Conservation (phyloP, 257 asterid genomes). For the Solanum gandarillasii region DNA sequence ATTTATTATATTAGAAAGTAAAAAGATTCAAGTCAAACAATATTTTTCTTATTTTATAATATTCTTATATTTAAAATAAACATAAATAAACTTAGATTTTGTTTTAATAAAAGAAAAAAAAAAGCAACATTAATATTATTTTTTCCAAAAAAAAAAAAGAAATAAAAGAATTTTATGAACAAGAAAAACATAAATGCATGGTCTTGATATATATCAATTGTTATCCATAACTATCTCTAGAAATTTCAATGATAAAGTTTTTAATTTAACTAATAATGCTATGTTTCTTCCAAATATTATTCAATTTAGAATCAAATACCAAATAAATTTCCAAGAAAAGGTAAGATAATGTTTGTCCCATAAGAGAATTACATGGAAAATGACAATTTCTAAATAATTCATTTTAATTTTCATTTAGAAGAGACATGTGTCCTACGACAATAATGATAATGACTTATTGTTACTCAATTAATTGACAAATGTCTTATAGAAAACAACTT, state of each 20-base stretch:
- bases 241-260: background rate
- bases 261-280: background rate
- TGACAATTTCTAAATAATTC: background rate
- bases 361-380: background rate
- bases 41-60: background rate
- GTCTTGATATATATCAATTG: background rate
- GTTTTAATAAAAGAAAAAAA: background rate
- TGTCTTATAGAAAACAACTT: background rate
- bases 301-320: background rate
- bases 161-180: background rate
- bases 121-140: background rate
- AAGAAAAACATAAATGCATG: background rate
- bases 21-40: background rate
- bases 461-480: background rate
- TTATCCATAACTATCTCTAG: background rate
- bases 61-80: background rate
- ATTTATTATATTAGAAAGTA: background rate
- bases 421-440: background rate
- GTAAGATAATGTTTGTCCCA: background rate
- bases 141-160: background rate
- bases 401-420: background rate
- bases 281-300: background rate
- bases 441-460: background rate
- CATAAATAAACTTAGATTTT: background rate
- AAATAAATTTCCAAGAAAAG: background rate